phyloP scores from a whole-genome alignment of 371 early-diverging fungal genomes.

The Haplosporangium sp. region DNA sequence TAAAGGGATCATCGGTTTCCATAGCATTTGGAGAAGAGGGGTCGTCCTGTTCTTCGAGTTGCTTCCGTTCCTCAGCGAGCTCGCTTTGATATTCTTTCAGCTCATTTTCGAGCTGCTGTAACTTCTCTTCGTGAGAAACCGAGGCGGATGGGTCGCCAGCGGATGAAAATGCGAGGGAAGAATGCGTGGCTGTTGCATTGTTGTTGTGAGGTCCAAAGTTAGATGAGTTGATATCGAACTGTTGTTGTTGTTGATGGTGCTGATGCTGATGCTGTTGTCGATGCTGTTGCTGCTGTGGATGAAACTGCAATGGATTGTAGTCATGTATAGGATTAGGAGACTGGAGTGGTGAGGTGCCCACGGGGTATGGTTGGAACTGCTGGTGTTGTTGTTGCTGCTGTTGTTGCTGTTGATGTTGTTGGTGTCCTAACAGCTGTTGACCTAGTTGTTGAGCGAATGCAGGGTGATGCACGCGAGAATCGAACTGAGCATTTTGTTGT shows the following conservation, averaged over 20 bases:
- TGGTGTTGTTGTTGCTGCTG: slow-evolving; percentile 10
- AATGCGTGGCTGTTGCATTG: neutral
- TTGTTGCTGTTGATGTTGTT: slow-evolving; percentile 1
- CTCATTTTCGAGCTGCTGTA: slow-evolving; percentile 32
- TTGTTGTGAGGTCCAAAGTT: neutral
- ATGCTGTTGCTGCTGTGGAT: slow-evolving; percentile 6
- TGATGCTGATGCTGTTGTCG: neutral
- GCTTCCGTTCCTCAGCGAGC: slow-evolving; percentile 29
- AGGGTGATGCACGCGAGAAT: slow-evolving; percentile 19
- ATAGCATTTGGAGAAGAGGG: slow-evolving; percentile 12
- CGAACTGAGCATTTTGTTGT: slow-evolving; percentile 16
- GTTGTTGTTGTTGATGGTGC: neutral
- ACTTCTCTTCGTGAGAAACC: slow-evolving; percentile 33
- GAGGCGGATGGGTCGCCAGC: neutral
- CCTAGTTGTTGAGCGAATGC: slow-evolving; percentile 17
- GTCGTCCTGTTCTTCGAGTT: slow-evolving; percentile 9
- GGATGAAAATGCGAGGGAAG: neutral
- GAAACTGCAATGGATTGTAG: slow-evolving; percentile 11
- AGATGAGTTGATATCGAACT: neutral
- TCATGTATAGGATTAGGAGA: slow-evolving; percentile 11
- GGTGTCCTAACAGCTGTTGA: slow-evolving; percentile 5
- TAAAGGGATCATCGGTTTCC: slow-evolving; percentile 15
- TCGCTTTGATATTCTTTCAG: slow-evolving; percentile 37
- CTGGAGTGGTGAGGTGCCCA: slow-evolving; percentile 6
- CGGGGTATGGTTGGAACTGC: slow-evolving; percentile 11